Conservation (phyloP, 1,284 basidiomycete genomes). For the Cutaneotrichosporon sp. region DNA sequence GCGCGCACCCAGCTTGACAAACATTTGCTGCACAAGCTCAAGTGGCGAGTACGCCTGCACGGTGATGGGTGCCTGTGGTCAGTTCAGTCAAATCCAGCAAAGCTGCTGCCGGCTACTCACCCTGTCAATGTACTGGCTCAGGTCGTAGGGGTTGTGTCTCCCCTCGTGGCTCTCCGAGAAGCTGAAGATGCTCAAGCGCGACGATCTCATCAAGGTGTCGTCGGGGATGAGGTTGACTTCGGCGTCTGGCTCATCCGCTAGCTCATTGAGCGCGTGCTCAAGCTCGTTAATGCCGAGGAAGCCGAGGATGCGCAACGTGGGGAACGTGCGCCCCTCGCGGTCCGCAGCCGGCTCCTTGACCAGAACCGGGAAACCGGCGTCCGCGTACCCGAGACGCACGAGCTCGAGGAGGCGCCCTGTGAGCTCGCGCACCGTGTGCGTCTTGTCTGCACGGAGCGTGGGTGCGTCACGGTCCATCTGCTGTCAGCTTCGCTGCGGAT, state of each 20-base stretch:
- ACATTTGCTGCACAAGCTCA: constrained; percentile 87
- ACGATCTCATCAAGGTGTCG: constrained; percentile 27
- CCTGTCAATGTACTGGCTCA: constrained; percentile 87
- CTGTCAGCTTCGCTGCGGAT: constrained; percentile 9
- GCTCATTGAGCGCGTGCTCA: constrained; percentile 76
- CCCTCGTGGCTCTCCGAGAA: constrained; percentile 44
- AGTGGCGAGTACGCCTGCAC: constrained; percentile 79
- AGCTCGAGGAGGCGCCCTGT: constrained; percentile 48
- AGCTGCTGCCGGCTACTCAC: too few relatives aligned
- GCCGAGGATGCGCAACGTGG: constrained; percentile 69
- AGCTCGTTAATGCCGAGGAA: constrained; percentile 91
- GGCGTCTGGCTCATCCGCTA: constrained; percentile 71
- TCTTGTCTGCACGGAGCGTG: constrained; percentile 45
- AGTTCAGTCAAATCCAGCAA: too few relatives aligned
- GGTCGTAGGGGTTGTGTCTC: constrained; percentile 70
- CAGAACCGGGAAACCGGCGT: constrained; percentile 86
- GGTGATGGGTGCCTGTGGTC: constrained; percentile 73
- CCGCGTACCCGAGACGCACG: constrained; percentile 54
- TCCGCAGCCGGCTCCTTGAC: constrained; percentile 57
- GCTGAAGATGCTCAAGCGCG: constrained; percentile 42
- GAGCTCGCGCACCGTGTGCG: constrained; percentile 45
- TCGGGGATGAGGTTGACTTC: constrained; percentile 64
- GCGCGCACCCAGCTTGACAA: constrained; percentile 86
- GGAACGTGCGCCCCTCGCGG: constrained; percentile 20
- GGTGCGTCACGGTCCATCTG: constrained; percentile 58